These are phyloP conservation scores for Limtongia smithiae DNA, from an alignment of 805 yeast species.

Conservation along the genomic window DNA sequence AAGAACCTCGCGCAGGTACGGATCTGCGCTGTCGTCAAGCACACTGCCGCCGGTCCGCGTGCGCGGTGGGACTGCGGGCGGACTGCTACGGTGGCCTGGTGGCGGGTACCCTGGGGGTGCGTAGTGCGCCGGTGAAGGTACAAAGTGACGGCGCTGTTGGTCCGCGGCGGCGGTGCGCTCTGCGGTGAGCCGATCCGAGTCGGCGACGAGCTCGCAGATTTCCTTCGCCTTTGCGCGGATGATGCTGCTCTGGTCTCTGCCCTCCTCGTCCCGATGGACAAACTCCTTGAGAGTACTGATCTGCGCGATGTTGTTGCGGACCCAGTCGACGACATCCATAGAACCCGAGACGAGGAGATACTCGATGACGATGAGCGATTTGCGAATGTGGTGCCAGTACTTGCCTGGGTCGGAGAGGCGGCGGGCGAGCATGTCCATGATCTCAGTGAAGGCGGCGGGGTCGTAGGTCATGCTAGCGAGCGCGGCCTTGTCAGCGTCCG, in stretches of 20 bases:
- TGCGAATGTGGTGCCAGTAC: conserved; percentile 94
- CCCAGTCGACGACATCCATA: conserved; percentile 87
- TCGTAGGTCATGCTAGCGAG: conserved; percentile 71
- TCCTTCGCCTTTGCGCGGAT: conserved; percentile 85
- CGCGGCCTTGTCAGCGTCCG: conserved; percentile 75
- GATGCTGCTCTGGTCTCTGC: conserved; percentile 81
- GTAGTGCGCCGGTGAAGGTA: no score
- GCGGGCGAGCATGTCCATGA: conserved; percentile 91
- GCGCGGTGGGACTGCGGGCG: no score
- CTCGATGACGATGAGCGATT: conserved; percentile 34
- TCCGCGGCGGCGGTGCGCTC: conserved; percentile 48
- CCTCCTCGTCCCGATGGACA: conserved; percentile 71
- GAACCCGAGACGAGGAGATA: conserved; percentile 48
- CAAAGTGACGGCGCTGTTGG: conserved; percentile 5
- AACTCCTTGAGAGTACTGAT: conserved; percentile 89
- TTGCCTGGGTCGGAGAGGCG: conserved; percentile 93
- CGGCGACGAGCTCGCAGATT: conserved; percentile 67
- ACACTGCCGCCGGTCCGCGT: not conserved
- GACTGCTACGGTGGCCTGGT: no score
- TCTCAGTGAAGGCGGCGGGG: conserved; percentile 70
- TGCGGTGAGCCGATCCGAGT: conserved; percentile 71
- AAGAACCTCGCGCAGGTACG: conserved; percentile 72
- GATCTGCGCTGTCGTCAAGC: conserved; percentile 42
- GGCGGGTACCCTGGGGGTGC: no score
- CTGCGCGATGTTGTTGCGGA: conserved; percentile 79